These are phyloP conservation scores for Akanthomyces lecanii DNA, from an alignment of 2,329 filamentous ascomycete species.

Conservation along the genomic window DNA sequence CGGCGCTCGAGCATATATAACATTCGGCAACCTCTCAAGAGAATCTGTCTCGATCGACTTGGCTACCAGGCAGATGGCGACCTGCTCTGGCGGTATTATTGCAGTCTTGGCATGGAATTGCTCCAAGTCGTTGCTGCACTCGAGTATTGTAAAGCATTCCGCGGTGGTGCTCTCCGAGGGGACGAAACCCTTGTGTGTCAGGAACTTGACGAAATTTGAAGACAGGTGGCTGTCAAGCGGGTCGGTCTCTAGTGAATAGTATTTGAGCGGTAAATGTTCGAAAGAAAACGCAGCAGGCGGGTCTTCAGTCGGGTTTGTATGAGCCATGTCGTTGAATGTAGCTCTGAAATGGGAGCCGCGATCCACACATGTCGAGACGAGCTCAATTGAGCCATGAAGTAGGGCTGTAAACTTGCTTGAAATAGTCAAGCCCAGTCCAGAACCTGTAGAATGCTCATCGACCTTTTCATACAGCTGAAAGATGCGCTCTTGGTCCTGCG, in stretches of 20 bases:
- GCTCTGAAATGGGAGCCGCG: slow-evolving; percentile 38
- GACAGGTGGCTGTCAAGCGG: neutral
- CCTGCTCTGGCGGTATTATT: neutral
- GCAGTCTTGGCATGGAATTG: neutral
- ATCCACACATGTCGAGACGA: slow-evolving; percentile 33
- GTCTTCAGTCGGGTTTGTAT: neutral
- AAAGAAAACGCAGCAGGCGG: neutral
- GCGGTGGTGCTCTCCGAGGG: neutral
- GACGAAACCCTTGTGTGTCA: neutral
- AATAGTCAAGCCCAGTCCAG: slow-evolving; percentile 40
- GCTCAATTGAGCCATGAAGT: slow-evolving; percentile 33
- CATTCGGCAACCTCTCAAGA: neutral
- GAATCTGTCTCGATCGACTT: neutral
- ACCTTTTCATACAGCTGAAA: slow-evolving; percentile 42
- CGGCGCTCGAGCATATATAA: neutral
- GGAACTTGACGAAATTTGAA: neutral
- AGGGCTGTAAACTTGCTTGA: slow-evolving; percentile 37
- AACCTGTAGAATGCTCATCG: slow-evolving; percentile 33
- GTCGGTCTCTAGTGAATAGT: neutral
- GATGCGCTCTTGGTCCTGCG: slow-evolving; percentile 33
- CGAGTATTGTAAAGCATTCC: neutral
- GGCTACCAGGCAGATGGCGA: neutral
- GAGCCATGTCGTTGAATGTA: slow-evolving; percentile 17
- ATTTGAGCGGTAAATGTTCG: neutral
- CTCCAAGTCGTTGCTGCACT: neutral